Evolutionary conservation across 2,329 filamentous ascomycete species (phyloP), one percentile per base, ranked within the genome.

Genomic region (Trichoderma pleuroti): DNA sequence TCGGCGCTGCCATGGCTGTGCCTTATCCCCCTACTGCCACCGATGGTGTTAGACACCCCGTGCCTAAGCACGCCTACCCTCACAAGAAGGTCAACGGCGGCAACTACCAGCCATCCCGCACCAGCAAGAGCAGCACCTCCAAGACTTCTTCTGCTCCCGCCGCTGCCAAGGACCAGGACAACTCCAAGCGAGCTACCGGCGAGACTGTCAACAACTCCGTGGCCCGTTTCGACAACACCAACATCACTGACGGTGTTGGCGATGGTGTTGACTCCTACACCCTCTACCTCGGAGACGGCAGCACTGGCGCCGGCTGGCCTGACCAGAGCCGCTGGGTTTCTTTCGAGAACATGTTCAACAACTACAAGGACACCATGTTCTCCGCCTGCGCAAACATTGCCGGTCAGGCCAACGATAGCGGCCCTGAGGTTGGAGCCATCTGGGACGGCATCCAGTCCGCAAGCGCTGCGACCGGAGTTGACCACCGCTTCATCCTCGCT

Each of bases 401-500:
- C 9, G 21, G 72, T 74, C 24, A 65, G 30, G 76, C 67, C 11
- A 46, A 68, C 52, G 62, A 68, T 36, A 59, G 46, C 49, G 63
- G 36, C 32, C 32, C 56, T 4, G 72, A 75, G 60, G 26, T 70
- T 4, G 46, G 46, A 39, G 71, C 69, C n/a, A 75, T 72, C 67
- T 42, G 62, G 32, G 69, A 73, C 42, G 75, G 76, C 46, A 83
- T 84, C 62, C 71, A 78, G 39, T 16, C n/a, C 8, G 39, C 39
- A 63, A 62, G 73, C 10, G 78, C 81, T 14, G 76, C 81, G 9
- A 74, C 76, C 0, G 73, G 74, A 21, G 76, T 84, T 26, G 82
- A 84, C 71, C 72, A 76, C 61, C 81, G 83, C 60, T 82, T 83
- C 70, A 82, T 84, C 73, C 76, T 84, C 18, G 80, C 82, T 21